phyloP scores from a whole-genome alignment of 1,284 basidiomycete species.

The Microbotryum violaceum region DNA sequence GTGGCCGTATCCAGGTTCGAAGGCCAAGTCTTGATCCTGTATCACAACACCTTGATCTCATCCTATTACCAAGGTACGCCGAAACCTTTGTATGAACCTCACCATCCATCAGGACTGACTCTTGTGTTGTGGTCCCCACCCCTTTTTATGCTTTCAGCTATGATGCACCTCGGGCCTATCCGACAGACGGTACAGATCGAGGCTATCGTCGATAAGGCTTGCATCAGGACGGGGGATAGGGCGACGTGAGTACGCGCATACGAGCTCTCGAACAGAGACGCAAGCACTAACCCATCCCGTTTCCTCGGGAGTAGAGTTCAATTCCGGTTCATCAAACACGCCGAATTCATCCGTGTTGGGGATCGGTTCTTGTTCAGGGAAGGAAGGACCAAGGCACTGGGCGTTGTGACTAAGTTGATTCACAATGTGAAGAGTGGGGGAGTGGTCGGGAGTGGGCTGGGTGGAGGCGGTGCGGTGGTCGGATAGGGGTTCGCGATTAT shows the following conservation, averaged over 20 bases:
- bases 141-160: constrained; percentile 9
- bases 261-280: not conserved
- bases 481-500: not conserved
- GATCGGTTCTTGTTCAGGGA: constrained; percentile 86
- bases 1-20: constrained; percentile 66
- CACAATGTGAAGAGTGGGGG: not conserved
- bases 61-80: constrained; percentile 38
- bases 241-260: constrained; percentile 2
- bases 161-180: constrained; percentile 52
- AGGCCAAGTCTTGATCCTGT: constrained; percentile 74
- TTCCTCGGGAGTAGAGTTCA: constrained; percentile 61
- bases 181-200: constrained; percentile 85
- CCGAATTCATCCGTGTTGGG: constrained; percentile 83
- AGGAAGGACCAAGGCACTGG: constrained; percentile 62
- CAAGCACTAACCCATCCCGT: too few relatives aligned
- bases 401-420: constrained; percentile 38
- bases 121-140: too few relatives aligned
- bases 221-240: constrained; percentile 24
- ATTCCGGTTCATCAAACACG: constrained; percentile 67
- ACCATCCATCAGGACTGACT: too few relatives aligned
- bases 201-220: constrained; percentile 62
- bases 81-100: too few relatives aligned
- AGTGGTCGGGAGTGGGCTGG: not conserved
- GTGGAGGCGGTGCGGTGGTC: not conserved
- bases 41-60: constrained; percentile 53